A percentile compares a stretch with the other conserved stretches of the same genome.
phyloP scores from a whole-genome alignment of 345 rosid genomes.

The Dipteronia dyeriana region DNA sequence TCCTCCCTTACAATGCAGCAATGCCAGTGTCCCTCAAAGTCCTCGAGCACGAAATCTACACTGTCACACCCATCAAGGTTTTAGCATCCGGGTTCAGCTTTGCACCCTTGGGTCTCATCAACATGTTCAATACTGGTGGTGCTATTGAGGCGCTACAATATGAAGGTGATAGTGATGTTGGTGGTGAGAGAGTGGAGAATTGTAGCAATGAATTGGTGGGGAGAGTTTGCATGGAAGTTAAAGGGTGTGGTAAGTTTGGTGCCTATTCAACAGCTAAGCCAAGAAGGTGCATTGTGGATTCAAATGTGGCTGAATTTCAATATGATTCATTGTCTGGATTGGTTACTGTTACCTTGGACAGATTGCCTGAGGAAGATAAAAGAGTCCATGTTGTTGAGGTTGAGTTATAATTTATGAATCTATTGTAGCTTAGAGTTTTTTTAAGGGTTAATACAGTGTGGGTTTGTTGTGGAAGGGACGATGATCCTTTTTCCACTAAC shows the following conservation, averaged over 20 bases:
- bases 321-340: slow-evolving; percentile 55
- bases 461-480: background rate
- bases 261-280: slow-evolving; percentile 74
- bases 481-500: background rate
- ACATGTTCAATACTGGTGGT: slow-evolving; percentile 92
- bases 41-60: slow-evolving; percentile 60
- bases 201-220: slow-evolving; percentile 42
- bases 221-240: slow-evolving; percentile 54
- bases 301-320: slow-evolving; percentile 43
- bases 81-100: slow-evolving; percentile 56
- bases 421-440: background rate
- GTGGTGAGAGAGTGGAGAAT: slow-evolving; percentile 30
- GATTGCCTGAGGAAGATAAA: slow-evolving; percentile 50
- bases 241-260: slow-evolving; percentile 82
- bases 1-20: slow-evolving; percentile 61
- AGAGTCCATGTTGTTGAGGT: slow-evolving; percentile 49
- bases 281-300: slow-evolving; percentile 58
- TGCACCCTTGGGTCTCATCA: slow-evolving; percentile 77
- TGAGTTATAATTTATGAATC: slow-evolving; percentile 37
- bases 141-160: slow-evolving; percentile 67
- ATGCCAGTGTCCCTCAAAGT: slow-evolving; percentile 82
- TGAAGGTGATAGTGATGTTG: slow-evolving; percentile 25
- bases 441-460: background rate
- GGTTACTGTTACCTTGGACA: slow-evolving; percentile 44
- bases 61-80: slow-evolving; percentile 64